Conservation (phyloP, 805 yeast genomes). For the Kluyveromyces dobzhanskii region DNA sequence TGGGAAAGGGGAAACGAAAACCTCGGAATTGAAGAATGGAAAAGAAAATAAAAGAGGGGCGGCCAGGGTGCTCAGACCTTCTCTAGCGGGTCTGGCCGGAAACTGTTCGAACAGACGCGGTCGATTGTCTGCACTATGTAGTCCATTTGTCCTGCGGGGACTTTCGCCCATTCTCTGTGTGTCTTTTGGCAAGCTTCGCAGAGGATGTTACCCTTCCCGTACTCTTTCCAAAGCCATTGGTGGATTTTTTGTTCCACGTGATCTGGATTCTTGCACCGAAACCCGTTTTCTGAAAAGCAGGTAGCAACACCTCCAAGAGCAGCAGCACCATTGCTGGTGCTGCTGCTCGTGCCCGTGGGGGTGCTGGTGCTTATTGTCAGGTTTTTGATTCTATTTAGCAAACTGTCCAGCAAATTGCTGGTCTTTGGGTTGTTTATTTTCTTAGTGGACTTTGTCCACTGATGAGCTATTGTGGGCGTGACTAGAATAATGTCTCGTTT, state of each 20-base stretch:
- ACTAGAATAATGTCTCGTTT: constrained; percentile 20
- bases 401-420: no score
- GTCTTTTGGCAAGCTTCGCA: constrained; percentile 24
- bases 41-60: no score
- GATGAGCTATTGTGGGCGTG: constrained; percentile 18
- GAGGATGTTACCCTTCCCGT: constrained; percentile 22
- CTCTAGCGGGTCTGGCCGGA: no score
- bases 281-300: constrained; percentile 1
- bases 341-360: no score
- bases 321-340: no score
- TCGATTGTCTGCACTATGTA: constrained; percentile 14
- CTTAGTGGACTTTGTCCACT: not conserved
- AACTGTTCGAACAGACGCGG: constrained; percentile 9
- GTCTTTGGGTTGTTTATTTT: no score
- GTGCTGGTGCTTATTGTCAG: no score
- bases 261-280: not conserved
- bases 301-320: no score
- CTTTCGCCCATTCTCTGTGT: constrained; percentile 24
- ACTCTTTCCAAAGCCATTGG: constrained; percentile 21
- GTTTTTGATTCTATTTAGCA: no score
- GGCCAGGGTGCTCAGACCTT: no score
- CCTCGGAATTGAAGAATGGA: no score
- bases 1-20: no score
- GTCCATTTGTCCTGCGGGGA: constrained; percentile 20
- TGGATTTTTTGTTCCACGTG: constrained; percentile 19